Percentiles rank a stretch among this genome's conserved stretches.
Evolutionary conservation across 2,329 filamentous ascomycete genomes (phyloP).

Genomic region (Podosphaera fusca): DNA sequence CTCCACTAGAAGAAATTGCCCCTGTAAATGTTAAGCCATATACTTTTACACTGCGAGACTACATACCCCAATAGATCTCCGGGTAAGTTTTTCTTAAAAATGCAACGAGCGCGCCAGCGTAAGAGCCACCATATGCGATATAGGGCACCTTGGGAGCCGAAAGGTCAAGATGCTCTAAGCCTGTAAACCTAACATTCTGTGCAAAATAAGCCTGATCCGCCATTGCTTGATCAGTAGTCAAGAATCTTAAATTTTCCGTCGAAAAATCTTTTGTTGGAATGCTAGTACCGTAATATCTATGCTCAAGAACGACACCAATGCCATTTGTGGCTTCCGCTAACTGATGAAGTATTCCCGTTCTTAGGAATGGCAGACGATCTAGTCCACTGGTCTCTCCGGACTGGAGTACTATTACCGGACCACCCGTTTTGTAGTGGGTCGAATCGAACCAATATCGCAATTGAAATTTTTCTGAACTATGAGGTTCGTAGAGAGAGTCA

Average conservation of each 20-base stretch:
- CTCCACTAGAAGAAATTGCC: constrained; percentile 58
- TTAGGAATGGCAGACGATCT: constrained; percentile 43
- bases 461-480: constrained; percentile 41
- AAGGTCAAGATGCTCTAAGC: constrained; percentile 42
- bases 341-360: constrained; percentile 55
- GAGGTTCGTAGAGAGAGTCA: constrained; percentile 53
- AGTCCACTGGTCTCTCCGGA: constrained; percentile 44
- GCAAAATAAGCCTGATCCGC: constrained; percentile 70
- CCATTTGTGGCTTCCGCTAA: constrained; percentile 49
- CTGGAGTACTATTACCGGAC: constrained; percentile 58
- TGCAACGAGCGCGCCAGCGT: constrained; percentile 59
- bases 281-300: constrained; percentile 67
- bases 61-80: constrained; percentile 44
- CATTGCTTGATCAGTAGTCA: constrained; percentile 62
- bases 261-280: constrained; percentile 43
- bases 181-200: constrained; percentile 43
- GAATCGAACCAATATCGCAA: constrained; percentile 71
- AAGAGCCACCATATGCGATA: constrained; percentile 65
- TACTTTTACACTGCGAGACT: background rate
- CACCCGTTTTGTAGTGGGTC: constrained; percentile 49
- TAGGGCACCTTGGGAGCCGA: constrained; percentile 43
- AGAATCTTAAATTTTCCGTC: constrained; percentile 51
- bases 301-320: constrained; percentile 61
- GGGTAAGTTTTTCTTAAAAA: constrained; percentile 58
- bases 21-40: constrained; percentile 12